Percentiles rank a stretch among this genome's conserved stretches.
These are phyloP conservation scores for Colletotrichum sp. DNA, from an alignment of 2,329 filamentous ascomycete species.

Conservation along the genomic window DNA sequence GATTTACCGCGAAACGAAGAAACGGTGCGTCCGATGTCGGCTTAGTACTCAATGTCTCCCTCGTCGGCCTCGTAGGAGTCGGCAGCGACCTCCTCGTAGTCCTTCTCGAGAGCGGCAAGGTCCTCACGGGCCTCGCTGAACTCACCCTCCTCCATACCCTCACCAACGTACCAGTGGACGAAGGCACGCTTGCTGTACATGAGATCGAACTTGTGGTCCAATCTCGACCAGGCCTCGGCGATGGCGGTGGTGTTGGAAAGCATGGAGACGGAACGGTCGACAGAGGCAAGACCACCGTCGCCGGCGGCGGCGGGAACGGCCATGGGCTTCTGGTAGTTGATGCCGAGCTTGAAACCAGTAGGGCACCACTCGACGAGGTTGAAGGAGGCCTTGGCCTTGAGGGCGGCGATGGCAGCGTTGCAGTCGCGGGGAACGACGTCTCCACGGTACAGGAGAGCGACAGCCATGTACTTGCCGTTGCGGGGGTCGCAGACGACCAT, in stretches of 20 bases:
- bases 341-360: slow-evolving; percentile 77
- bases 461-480: slow-evolving; percentile 80
- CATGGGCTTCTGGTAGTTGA: slow-evolving; percentile 75
- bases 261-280: slow-evolving; percentile 72
- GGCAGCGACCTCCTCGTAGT: slow-evolving; percentile 84
- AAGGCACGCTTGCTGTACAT: slow-evolving; percentile 82
- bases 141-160: slow-evolving; percentile 92
- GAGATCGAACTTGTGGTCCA: slow-evolving; percentile 78
- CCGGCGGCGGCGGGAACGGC: slow-evolving; percentile 57
- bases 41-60: slow-evolving; percentile 80
- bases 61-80: slow-evolving; percentile 72
- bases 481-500: slow-evolving; percentile 78
- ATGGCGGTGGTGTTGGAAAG: slow-evolving; percentile 79
- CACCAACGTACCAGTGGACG: slow-evolving; percentile 82
- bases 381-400: slow-evolving; percentile 76
- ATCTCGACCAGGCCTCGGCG: slow-evolving; percentile 74
- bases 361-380: slow-evolving; percentile 79
- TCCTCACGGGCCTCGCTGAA: slow-evolving; percentile 89
- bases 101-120: slow-evolving; percentile 82
- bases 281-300: slow-evolving; percentile 65
- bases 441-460: slow-evolving; percentile 74
- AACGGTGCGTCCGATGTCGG: neutral
- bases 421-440: slow-evolving; percentile 75
- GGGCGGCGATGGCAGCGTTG: slow-evolving; percentile 67
- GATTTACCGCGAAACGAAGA: neutral